Evolutionary conservation across 495 filamentous ascomycete genomes (phyloP).

Genomic region (Penicillium daleae): DNA sequence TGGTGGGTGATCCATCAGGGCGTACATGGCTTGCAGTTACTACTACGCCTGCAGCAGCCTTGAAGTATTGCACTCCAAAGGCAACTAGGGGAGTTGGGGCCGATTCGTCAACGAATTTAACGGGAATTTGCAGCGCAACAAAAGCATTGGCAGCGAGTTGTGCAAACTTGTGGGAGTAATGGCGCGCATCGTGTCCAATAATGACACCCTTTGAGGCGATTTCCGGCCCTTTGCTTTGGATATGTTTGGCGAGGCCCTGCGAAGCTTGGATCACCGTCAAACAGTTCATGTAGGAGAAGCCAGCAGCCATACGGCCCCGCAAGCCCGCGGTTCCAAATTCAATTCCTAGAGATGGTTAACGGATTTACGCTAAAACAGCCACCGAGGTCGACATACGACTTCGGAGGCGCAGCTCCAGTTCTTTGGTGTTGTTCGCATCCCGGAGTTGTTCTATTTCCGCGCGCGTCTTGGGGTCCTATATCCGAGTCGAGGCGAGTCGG

Average conservation of each 20-base stretch:
- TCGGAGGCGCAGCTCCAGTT: slow-evolving; percentile 60
- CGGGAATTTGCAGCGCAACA: slow-evolving; percentile 60
- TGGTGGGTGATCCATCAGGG: background rate
- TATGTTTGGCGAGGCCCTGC: slow-evolving; percentile 68
- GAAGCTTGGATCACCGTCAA: slow-evolving; percentile 74
- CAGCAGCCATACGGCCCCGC: slow-evolving; percentile 70
- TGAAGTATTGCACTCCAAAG: slow-evolving; percentile 60
- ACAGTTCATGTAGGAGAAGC: slow-evolving; percentile 71
- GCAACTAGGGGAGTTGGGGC: slow-evolving; percentile 72
- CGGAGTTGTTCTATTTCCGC: slow-evolving; percentile 62
- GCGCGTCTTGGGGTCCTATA: slow-evolving; percentile 58
- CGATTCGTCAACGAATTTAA: slow-evolving; percentile 60
- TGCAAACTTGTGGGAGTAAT: slow-evolving; percentile 69
- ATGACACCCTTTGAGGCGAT: slow-evolving; percentile 56
- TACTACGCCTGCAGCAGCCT: slow-evolving; percentile 70
- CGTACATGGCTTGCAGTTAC: slow-evolving; percentile 69
- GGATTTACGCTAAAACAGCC: slow-evolving; percentile 10
- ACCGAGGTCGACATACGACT: slow-evolving; percentile 44
- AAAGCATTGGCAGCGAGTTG: slow-evolving; percentile 68
- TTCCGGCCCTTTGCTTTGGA: slow-evolving; percentile 47
- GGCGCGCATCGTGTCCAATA: slow-evolving; percentile 69
- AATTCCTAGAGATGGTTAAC: slow-evolving; percentile 48
- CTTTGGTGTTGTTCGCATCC: slow-evolving; percentile 47
- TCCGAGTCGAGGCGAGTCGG: slow-evolving; percentile 11
- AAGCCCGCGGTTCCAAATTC: slow-evolving; percentile 74